Percentiles rank a stretch among this genome's conserved stretches.
Evolutionary conservation across 345 rosid genomes (phyloP).

Genomic region (Ailanthus altissimus): DNA sequence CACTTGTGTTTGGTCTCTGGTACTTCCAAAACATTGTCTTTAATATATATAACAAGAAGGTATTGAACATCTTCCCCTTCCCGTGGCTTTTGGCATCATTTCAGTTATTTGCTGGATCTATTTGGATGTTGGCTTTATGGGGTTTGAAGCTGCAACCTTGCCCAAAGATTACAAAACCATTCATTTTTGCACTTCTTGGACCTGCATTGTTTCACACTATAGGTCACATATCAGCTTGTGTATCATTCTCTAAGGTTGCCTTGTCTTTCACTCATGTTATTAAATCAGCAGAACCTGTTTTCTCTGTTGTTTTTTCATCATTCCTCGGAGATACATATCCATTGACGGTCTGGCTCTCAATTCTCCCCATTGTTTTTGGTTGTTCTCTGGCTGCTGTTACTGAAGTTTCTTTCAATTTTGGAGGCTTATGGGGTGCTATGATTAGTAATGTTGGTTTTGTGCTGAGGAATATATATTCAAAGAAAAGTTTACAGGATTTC

Average conservation of each 20-base stretch:
- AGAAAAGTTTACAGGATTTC: conserved; percentile 72
- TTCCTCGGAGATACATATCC: conserved; percentile 89
- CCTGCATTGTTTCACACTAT: conserved; percentile 95
- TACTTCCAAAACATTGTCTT: conserved; percentile 91
- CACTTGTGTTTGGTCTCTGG: conserved; percentile 79
- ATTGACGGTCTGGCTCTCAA: conserved; percentile 83
- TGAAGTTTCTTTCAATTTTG: conserved; percentile 85
- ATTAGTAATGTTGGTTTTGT: conserved; percentile 95
- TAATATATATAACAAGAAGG: conserved; percentile 92
- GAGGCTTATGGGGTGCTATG: conserved; percentile 90
- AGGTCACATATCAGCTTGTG: conserved; percentile 97
- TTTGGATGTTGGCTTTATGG: conserved; percentile 93
- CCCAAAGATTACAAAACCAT: conserved; percentile 80
- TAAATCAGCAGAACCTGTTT: conserved; percentile 96
- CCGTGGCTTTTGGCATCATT: conserved; percentile 98
- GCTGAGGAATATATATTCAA: conserved; percentile 82
- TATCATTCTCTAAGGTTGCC: conserved; percentile 96
- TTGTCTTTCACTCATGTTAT: conserved; percentile 97
- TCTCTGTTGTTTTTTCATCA: conserved; percentile 89
- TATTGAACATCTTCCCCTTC: conserved; percentile 78
- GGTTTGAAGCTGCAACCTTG: conserved; percentile 73
- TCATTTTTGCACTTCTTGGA: conserved; percentile 84
- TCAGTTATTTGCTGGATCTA: conserved; percentile 85
- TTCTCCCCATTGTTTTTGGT: conserved; percentile 89
- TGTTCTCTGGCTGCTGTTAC: conserved; percentile 94